Conservation (phyloP, 1,284 basidiomycete species). For the Moesziomyces sp. region DNA sequence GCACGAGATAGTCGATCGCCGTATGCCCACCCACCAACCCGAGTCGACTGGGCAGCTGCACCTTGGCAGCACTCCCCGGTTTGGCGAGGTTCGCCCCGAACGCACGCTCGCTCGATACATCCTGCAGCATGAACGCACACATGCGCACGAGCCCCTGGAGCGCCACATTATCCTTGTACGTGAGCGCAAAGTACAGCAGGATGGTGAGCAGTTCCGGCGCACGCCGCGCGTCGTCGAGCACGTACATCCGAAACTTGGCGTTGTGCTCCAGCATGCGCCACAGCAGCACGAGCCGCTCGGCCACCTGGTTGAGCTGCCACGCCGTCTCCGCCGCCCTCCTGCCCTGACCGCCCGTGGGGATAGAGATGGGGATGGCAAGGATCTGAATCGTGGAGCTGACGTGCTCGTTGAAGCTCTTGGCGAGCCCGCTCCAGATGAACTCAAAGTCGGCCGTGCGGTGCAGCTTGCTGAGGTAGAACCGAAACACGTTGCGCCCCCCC, state of each 20-base stretch:
- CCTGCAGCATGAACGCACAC: slow-evolving; percentile 90
- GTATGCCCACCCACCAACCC: slow-evolving; percentile 33
- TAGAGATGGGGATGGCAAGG: slow-evolving; percentile 35
- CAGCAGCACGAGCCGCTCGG: slow-evolving; percentile 55
- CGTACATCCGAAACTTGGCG: slow-evolving; percentile 51
- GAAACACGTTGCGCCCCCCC: slow-evolving; percentile 53
- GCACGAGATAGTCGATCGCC: slow-evolving; percentile 45
- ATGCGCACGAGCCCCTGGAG: slow-evolving; percentile 90
- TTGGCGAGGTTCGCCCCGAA: slow-evolving; percentile 73
- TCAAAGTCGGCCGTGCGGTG: slow-evolving; percentile 62
- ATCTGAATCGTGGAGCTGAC: slow-evolving; percentile 42
- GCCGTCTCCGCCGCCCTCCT: slow-evolving; percentile 29
- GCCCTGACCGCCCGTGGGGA: slow-evolving; percentile 20
- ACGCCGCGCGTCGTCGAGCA: slow-evolving; percentile 48
- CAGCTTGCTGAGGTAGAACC: slow-evolving; percentile 62
- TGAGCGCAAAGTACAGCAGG: slow-evolving; percentile 51
- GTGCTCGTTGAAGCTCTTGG: slow-evolving; percentile 37
- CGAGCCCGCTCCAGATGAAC: slow-evolving; percentile 46
- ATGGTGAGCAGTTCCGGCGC: slow-evolving; percentile 38
- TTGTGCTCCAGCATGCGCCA: slow-evolving; percentile 59
- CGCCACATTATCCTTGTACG: slow-evolving; percentile 71
- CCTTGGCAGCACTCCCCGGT: slow-evolving; percentile 41
- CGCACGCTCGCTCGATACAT: slow-evolving; percentile 81
- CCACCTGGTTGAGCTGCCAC: slow-evolving; percentile 51
- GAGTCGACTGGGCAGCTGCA: slow-evolving; percentile 34